Conservation (phyloP, 2,329 filamentous ascomycete species). For the Xylariaceae sp. region DNA sequence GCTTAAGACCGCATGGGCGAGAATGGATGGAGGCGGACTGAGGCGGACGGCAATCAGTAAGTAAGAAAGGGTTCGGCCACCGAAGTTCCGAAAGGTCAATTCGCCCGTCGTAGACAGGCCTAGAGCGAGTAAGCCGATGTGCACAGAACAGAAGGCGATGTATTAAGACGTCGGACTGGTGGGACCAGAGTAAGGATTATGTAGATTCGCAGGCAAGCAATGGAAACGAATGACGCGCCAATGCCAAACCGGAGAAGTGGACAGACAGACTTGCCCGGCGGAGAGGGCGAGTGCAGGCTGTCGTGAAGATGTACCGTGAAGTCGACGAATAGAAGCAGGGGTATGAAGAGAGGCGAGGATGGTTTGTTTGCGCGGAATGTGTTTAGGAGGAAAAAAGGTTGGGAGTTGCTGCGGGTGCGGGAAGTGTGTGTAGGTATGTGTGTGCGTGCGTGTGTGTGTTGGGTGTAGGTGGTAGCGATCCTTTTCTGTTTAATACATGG, state of each 20-base stretch:
- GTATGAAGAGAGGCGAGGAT: conserved; percentile 11
- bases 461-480: conserved; percentile 17
- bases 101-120: not conserved
- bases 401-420: not conserved
- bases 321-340: conserved; percentile 6
- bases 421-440: not conserved
- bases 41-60: conserved; percentile 4
- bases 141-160: conserved; percentile 18
- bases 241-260: conserved; percentile 9
- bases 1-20: conserved; percentile 31
- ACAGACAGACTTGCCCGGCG: not conserved
- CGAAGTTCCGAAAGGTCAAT: conserved; percentile 1
- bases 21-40: conserved; percentile 12
- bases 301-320: conserved; percentile 22
- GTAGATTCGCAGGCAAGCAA: conserved; percentile 14
- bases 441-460: conserved; percentile 11
- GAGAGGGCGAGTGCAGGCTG: conserved; percentile 6
- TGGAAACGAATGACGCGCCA: conserved; percentile 23
- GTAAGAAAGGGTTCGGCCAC: not conserved
- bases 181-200: conserved; percentile 21
- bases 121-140: not conserved
- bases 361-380: conserved; percentile 17
- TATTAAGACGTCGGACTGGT: conserved; percentile 20
- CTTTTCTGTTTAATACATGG: conserved; percentile 20
- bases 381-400: conserved; percentile 6